These are phyloP conservation scores for Thelephora terrestris DNA, from an alignment of 1,284 basidiomycete genomes.

Conservation along the genomic window DNA sequence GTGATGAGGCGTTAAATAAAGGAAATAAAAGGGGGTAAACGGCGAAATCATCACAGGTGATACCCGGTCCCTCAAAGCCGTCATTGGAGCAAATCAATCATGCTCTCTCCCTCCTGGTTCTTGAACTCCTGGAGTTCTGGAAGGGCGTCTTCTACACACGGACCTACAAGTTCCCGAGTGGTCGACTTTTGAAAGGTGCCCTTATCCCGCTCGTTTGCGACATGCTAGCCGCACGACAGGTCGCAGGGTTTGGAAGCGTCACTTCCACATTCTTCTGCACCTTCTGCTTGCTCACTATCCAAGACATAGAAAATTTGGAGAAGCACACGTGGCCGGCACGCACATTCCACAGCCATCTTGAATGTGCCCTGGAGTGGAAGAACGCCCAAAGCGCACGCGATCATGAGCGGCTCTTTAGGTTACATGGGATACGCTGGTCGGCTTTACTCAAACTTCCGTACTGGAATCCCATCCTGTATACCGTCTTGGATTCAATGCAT, in stretches of 20 bases:
- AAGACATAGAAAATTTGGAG: slow-evolving; percentile 21
- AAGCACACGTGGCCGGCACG: slow-evolving; percentile 14
- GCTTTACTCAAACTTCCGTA: slow-evolving; percentile 28
- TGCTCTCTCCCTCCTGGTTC: slow-evolving; percentile 24
- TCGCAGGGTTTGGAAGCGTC: slow-evolving; percentile 22
- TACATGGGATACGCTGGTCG: slow-evolving; percentile 23
- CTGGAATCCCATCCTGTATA: slow-evolving; percentile 24
- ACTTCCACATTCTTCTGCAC: slow-evolving; percentile 22
- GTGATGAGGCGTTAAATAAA: too few relatives aligned
- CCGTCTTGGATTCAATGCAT: slow-evolving; percentile 31
- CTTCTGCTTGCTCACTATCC: slow-evolving; percentile 17
- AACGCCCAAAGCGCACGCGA: slow-evolving; percentile 12
- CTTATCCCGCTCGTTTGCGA: slow-evolving; percentile 24
- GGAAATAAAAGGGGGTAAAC: too few relatives aligned
- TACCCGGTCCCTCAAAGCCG: slow-evolving; percentile 29
- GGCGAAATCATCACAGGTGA: too few relatives aligned
- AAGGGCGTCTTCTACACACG: slow-evolving; percentile 19
- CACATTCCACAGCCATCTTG: slow-evolving; percentile 11
- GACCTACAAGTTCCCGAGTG: slow-evolving; percentile 18
- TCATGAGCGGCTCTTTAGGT: slow-evolving; percentile 9
- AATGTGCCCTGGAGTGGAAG: slow-evolving; percentile 16
- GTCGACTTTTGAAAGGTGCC: slow-evolving; percentile 17
- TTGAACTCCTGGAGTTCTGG: slow-evolving; percentile 23
- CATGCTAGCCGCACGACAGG: slow-evolving; percentile 25
- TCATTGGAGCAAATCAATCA: slow-evolving; percentile 23